Conservation (phyloP, 2,329 filamentous ascomycete genomes). For the Lasiodiplodia theobromae region DNA sequence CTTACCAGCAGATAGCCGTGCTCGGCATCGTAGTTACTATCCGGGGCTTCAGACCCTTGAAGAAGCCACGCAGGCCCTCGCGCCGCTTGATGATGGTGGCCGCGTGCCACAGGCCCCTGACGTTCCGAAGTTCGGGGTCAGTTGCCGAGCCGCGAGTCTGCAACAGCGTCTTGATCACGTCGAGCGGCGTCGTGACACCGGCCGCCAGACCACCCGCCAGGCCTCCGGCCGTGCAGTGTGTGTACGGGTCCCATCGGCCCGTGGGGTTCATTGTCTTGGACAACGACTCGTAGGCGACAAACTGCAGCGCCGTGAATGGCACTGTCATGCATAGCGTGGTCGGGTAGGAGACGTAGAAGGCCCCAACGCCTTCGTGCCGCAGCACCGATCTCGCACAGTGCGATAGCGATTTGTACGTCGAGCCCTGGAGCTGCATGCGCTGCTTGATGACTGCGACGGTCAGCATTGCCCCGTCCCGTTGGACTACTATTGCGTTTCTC, state of each 20-base stretch:
- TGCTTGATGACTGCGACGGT: constrained; percentile 86
- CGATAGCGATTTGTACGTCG: constrained; percentile 83
- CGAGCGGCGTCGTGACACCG: constrained; percentile 92
- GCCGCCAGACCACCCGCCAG: constrained; percentile 93
- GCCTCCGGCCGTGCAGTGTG: constrained; percentile 91
- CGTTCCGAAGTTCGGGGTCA: constrained; percentile 82
- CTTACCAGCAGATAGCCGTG: constrained; percentile 98
- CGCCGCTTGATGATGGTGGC: constrained; percentile 82
- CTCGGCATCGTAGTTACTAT: constrained; percentile 98
- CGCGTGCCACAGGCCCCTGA: constrained; percentile 80
- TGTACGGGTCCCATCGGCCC: constrained; percentile 87
- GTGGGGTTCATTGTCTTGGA: constrained; percentile 91
- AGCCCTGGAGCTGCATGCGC: constrained; percentile 97
- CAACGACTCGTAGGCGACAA: constrained; percentile 96
- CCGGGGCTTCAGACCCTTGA: constrained; percentile 88
- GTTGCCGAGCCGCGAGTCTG: constrained; percentile 87
- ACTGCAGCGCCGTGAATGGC: constrained; percentile 95
- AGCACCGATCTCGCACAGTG: constrained; percentile 92
- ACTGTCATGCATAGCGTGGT: constrained; percentile 99
- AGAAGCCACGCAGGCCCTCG: constrained; percentile 86
- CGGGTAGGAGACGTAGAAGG: constrained; percentile 98
- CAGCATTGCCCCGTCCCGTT: constrained; percentile 30
- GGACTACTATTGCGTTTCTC: not conserved
- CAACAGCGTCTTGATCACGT: constrained; percentile 97
- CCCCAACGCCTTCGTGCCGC: constrained; percentile 81